Evolutionary conservation across 169 alveolate species (phyloP), one percentile per base, ranked within the genome.

Genomic region (Plasmodium adleri): DNA sequence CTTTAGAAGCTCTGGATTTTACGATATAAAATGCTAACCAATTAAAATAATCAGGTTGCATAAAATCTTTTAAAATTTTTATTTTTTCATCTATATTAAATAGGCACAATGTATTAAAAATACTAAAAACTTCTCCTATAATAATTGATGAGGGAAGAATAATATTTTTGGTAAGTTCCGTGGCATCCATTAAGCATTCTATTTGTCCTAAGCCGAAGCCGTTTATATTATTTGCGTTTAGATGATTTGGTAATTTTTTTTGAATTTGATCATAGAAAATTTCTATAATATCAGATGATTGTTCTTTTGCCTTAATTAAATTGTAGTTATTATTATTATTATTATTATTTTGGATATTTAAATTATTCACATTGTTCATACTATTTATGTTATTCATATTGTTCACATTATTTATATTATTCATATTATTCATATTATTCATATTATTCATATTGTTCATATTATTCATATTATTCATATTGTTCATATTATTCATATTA

Each of bases 1-100:
- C 99, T 89, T 97, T 97, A 67, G 98, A 86, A 13, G 98, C 98
- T 47, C 99, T 89, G 28, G 95, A 94, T 92, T 96, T 96, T 68
- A 97, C 97, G 13, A 97, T 92, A 93, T 97, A 97, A 72, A 95
- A 88, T 20, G 98, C 94, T 58, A 97, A 90, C 98, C 98, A 97
- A 24, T 88, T 88, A 63, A 78, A 63, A 88, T 94, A 92, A 75
- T 96, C 97, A 1, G 98, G 96, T 58, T 90, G 80, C 66, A 96
- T 89, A 15, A 92, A 90, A 13, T 92, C 85, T 60, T 92, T 94
- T 85, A 95, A 92, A 63, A 95, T 97, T 32, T 49, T 66, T 3
- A 95, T 95, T 75, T 95, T 94, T 86, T 92, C 93, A 59, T 88
- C 93, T 39, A 90, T 95, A 54, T 88, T 93, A 62, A 91, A 92